Evolutionary conservation across 139 green algal genomes (phyloP).

Genomic region (Raphidocelis subcapitata): DNA sequence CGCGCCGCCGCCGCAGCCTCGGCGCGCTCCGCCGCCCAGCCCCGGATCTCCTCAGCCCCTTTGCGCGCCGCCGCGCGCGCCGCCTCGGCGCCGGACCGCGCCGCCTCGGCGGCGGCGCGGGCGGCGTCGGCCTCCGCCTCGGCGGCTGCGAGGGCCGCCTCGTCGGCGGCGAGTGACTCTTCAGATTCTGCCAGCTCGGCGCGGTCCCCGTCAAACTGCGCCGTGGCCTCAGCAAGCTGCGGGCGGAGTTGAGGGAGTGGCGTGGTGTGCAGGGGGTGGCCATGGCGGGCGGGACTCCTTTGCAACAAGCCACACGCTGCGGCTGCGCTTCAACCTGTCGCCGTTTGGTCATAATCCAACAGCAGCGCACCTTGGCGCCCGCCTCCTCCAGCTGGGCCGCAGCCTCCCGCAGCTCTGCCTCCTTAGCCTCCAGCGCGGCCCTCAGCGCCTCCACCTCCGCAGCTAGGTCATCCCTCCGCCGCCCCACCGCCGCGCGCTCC

Average conservation of each 20-base stretch:
- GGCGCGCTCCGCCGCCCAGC: background rate
- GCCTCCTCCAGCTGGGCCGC: slow-evolving; percentile 12
- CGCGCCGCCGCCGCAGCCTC: slow-evolving; percentile 4
- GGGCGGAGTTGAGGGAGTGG: no score
- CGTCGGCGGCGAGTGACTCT: no score
- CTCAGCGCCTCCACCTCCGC: slow-evolving; percentile 34
- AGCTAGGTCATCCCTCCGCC: slow-evolving; percentile 13
- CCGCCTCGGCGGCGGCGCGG: no score
- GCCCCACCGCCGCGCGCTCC: slow-evolving; percentile 10
- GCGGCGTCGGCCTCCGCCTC: background rate
- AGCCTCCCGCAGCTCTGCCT: slow-evolving; percentile 24
- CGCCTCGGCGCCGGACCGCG: no score
- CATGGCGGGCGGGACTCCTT: no score
- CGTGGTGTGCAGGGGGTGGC: no score
- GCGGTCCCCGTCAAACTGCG: no score
- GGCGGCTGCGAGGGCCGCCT: background rate
- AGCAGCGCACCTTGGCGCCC: slow-evolving; percentile 4
- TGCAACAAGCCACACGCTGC: no score
- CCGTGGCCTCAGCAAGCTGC: no score
- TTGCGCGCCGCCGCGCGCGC: background rate
- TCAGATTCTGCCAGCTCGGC: no score
- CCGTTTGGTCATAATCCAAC: no score
- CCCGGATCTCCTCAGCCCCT: slow-evolving; percentile 4
- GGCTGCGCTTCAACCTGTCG: no score
- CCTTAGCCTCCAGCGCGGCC: slow-evolving; percentile 20